Evolutionary conservation across 2,329 filamentous ascomycete genomes (phyloP).

Genomic region (Sarocladium kiliense): DNA sequence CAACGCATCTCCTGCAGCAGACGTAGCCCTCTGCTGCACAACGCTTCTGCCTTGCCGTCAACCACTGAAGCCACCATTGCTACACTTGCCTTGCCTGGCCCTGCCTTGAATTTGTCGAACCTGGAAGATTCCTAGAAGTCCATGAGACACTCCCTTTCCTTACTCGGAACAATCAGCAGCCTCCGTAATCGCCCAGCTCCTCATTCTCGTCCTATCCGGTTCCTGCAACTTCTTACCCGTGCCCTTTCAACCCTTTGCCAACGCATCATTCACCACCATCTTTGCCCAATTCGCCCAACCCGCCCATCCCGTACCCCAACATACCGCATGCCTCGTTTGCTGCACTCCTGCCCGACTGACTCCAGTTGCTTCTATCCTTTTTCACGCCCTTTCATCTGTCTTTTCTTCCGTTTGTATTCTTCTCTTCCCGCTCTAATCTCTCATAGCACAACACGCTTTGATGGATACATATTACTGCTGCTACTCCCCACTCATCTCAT

Average conservation of each 20-base stretch:
- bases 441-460: not conserved
- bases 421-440: not conserved
- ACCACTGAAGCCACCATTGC: not conserved
- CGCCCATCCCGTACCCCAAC: not conserved
- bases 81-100: not conserved
- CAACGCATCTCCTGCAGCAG: conserved; percentile 2
- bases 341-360: conserved; percentile 16
- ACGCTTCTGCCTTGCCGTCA: not conserved
- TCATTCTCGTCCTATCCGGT: not conserved
- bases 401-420: not conserved
- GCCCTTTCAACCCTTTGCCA: conserved; percentile 33
- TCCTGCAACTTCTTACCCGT: conserved; percentile 18
- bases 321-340: conserved; percentile 18
- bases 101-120: not conserved
- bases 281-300: conserved; percentile 5
- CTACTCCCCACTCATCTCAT: not conserved
- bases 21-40: not conserved
- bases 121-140: too few relatives aligned
- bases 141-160: too few relatives aligned
- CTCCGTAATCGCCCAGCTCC: not conserved
- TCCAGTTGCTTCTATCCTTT: conserved; percentile 15
- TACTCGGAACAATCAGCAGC: too few relatives aligned
- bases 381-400: conserved; percentile 20
- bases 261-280: conserved; percentile 45
- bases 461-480: not conserved